Base-by-base conservation (phyloP, 148 eudicot genomes). In the Selenicereus undatus region DNA sequence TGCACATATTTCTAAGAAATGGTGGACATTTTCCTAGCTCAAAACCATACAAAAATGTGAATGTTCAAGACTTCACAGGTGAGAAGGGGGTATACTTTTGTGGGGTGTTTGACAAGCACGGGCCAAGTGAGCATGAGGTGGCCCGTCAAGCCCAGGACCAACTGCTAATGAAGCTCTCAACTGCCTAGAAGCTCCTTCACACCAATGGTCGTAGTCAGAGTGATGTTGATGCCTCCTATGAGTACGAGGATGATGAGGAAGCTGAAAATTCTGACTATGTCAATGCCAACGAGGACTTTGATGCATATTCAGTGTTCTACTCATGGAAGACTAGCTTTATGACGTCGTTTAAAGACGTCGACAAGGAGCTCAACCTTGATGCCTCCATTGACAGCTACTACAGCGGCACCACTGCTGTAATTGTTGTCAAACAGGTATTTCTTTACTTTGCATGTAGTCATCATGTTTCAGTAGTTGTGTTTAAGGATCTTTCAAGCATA, bases 41-140 rank as follows among this genome's bases (percentile, higher is more conserved):
- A 8, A 64, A 24, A n/a, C 22, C n/a, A n/a, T n/a, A 9, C 68
- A 64, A n/a, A 20, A 64, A 64, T 64, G 68, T 64, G 29, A 69
- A 54, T 66, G n/a, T 68, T 66, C 87, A 95, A 97, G 91, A 88
- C 82, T 90, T 90, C 76, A 83, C 86, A 11, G 98, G 93, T 1
- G 93, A 92, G n/a, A 88, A 88, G 75, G 97, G 82, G 75, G 80
- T 82, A 72, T 79, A 82, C 82, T 93, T 93, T 27, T 93, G 97
- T 71, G 97, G 90, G 39, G 97, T 95, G 60, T 90, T 92, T 39
- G 98, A 95, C 52, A 97, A 97, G 60, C 98, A 95, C 68, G 98
- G 98, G 16, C 97, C 97, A 2, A 56, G 80, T 1, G 98, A 97
- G 11, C 98, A 95, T 90, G 87, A 81, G 83, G 97, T 95, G 72